Evolutionary conservation across 805 yeast genomes (phyloP).

Genomic region (Isabelozyma rhagii): DNA sequence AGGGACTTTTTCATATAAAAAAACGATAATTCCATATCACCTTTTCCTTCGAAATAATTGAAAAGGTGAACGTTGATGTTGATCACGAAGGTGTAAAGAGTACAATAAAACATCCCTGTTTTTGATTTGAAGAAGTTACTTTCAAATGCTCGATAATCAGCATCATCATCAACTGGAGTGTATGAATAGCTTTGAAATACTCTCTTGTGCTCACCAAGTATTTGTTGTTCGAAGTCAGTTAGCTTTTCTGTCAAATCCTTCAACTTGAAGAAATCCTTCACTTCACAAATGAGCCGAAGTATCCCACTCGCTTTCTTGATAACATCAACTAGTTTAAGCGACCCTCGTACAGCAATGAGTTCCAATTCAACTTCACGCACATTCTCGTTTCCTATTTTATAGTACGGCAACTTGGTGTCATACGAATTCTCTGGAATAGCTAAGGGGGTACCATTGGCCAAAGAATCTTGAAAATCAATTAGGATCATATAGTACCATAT

Average conservation of each 20-base stretch:
- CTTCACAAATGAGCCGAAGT: constrained; percentile 6
- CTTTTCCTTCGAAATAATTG: constrained; percentile 21
- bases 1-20: constrained; percentile 24
- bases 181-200: background rate
- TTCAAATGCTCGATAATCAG: background rate
- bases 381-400: constrained; percentile 27
- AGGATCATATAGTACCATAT: constrained; percentile 49
- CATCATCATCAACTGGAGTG: background rate
- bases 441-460: constrained; percentile 3
- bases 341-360: constrained; percentile 14
- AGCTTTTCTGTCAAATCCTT: constrained; percentile 10
- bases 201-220: background rate
- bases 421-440: background rate
- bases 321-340: constrained; percentile 8
- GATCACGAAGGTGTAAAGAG: constrained; percentile 10
- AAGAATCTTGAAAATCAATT: constrained; percentile 6
- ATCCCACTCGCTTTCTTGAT: no score
- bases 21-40: constrained; percentile 19
- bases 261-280: constrained; percentile 13
- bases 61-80: constrained; percentile 13
- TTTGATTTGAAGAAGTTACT: constrained; percentile 9
- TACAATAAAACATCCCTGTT: constrained; percentile 10
- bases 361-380: constrained; percentile 28
- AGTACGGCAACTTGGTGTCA: constrained; percentile 1
- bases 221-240: constrained; percentile 7